Percentiles rank a stretch among this genome's conserved stretches.
phyloP scores from a whole-genome alignment of 495 filamentous ascomycete species.

The Aspergillus olivimuriae region DNA sequence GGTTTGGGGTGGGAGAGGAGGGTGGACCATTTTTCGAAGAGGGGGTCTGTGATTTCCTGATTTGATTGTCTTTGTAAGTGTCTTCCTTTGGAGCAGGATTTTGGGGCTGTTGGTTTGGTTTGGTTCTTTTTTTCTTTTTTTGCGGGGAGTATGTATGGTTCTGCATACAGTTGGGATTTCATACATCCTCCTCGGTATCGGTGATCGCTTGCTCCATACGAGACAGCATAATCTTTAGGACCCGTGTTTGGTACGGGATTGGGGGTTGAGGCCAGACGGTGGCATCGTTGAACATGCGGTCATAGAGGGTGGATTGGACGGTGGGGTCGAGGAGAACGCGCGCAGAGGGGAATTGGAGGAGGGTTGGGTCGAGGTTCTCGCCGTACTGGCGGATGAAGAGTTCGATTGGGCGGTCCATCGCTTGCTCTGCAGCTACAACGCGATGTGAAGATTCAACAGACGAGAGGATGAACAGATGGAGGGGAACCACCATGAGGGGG shows the following conservation, averaged over 20 bases:
- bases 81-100: constrained; percentile 1
- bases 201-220: constrained; percentile 61
- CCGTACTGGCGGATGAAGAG: constrained; percentile 53
- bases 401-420: constrained; percentile 9
- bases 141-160: constrained; percentile 3
- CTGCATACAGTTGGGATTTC: constrained; percentile 20
- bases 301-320: constrained; percentile 58
- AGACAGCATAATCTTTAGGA: constrained; percentile 62
- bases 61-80: neutral
- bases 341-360: constrained; percentile 50
- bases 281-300: constrained; percentile 55
- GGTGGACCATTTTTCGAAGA: constrained; percentile 54
- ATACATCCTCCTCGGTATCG: constrained; percentile 81
- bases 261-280: constrained; percentile 51
- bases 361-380: constrained; percentile 53
- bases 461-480: no score
- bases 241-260: constrained; percentile 57
- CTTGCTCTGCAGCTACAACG: no score
- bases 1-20: constrained; percentile 55
- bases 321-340: constrained; percentile 43
- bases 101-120: no score
- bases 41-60: constrained; percentile 73
- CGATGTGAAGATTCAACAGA: neutral
- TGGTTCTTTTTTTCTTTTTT: neutral
- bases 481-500: no score